Conservation (phyloP, 2,329 filamentous ascomycete genomes). For the Pyrenophora tritici-repentis region DNA sequence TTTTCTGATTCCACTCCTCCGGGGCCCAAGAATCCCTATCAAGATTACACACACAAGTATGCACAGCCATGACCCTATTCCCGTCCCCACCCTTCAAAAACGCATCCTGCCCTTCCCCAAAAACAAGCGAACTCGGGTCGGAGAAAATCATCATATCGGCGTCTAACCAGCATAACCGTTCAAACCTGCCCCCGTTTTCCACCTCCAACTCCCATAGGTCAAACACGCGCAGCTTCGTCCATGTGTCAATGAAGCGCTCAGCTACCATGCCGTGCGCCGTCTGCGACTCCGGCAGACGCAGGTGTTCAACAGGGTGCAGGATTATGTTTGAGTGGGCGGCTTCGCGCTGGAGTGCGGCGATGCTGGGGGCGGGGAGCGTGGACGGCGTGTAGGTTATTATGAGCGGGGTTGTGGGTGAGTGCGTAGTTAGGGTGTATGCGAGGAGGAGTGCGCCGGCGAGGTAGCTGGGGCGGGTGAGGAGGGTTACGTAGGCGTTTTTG, state of each 20-base stretch:
- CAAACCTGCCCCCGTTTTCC: slow-evolving; percentile 19
- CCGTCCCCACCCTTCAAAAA: slow-evolving; percentile 25
- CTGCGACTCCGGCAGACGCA: slow-evolving; percentile 46
- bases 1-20: slow-evolving; percentile 53
- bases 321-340: slow-evolving; percentile 49
- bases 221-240: slow-evolving; percentile 62
- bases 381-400: slow-evolving; percentile 56
- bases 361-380: slow-evolving; percentile 47
- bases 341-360: slow-evolving; percentile 52
- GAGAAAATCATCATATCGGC: slow-evolving; percentile 59
- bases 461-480: slow-evolving; percentile 59
- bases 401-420: slow-evolving; percentile 54
- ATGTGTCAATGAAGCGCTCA: slow-evolving; percentile 59
- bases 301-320: slow-evolving; percentile 47
- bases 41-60: slow-evolving; percentile 59
- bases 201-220: slow-evolving; percentile 44
- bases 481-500: slow-evolving; percentile 53
- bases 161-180: slow-evolving; percentile 57
- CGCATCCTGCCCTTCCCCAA: slow-evolving; percentile 48
- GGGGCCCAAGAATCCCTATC: slow-evolving; percentile 58
- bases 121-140: slow-evolving; percentile 45
- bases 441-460: slow-evolving; percentile 59
- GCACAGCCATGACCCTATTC: slow-evolving; percentile 54
- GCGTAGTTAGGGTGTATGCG: slow-evolving; percentile 54
- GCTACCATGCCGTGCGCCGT: slow-evolving; percentile 51